Percentiles rank a stretch among this genome's conserved stretches.
Evolutionary conservation across 192 early-diverging fungal species (phyloP).

Genomic region (Mortierella alpina): DNA sequence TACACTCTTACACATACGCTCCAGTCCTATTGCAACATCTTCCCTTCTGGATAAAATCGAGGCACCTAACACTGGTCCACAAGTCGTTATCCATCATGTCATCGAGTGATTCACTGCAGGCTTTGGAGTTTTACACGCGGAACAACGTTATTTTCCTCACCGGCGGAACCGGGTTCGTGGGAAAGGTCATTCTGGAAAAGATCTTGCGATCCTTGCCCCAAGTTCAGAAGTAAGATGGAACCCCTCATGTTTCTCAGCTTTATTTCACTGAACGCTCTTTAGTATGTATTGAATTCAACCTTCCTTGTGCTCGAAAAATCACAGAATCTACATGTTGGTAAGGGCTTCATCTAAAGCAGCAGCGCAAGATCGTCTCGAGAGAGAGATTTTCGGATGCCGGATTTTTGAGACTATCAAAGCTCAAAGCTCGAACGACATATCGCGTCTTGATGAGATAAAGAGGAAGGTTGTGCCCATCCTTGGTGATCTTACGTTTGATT

Average conservation of each 20-base stretch:
- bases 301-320: neutral
- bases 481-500: neutral
- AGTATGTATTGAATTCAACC: too few relatives aligned
- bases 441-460: neutral
- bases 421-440: neutral
- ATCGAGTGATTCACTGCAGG: too few relatives aligned
- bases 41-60: too few relatives aligned
- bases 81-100: neutral
- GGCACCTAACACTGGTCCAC: too few relatives aligned
- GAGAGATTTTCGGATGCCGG: neutral
- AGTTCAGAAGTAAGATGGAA: neutral
- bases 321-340: slow-evolving; percentile 11
- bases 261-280: too few relatives aligned
- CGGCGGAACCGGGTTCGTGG: slow-evolving; percentile 11
- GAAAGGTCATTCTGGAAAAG: slow-evolving; percentile 8
- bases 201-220: slow-evolving; percentile 8
- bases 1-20: too few relatives aligned
- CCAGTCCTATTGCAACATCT: too few relatives aligned
- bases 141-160: slow-evolving; percentile 14
- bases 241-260: too few relatives aligned
- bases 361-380: neutral
- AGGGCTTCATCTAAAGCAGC: neutral
- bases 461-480: slow-evolving; percentile 1
- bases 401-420: slow-evolving; percentile 6
- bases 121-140: neutral